phyloP scores from a whole-genome alignment of 2,329 filamentous ascomycete species.

The Curvularia sp. region DNA sequence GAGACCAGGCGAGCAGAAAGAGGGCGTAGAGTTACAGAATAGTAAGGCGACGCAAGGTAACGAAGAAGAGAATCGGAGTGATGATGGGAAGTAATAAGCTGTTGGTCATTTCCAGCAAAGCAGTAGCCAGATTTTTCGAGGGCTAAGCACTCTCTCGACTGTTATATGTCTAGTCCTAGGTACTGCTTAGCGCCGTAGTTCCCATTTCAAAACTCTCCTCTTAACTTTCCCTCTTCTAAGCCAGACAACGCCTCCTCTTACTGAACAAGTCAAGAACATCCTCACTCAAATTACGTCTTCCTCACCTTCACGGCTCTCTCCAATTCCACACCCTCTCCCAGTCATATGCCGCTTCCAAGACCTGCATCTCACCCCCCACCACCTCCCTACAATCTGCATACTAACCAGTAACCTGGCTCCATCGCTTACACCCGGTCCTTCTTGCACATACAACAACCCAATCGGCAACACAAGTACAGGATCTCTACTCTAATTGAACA shows the following conservation, averaged over 20 bases:
- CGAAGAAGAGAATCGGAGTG: not conserved
- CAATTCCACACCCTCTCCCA: conserved; percentile 59
- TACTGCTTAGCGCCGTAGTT: not conserved
- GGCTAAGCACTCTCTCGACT: not conserved
- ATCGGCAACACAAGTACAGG: conserved; percentile 63
- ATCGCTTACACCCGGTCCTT: conserved; percentile 44
- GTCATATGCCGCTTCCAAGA: conserved; percentile 56
- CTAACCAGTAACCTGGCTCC: conserved; percentile 57
- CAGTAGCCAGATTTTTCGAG: not conserved
- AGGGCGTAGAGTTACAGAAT: not conserved
- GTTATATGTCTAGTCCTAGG: not conserved
- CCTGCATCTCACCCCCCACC: conserved; percentile 60
- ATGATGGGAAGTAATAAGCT: not conserved
- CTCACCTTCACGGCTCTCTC: conserved; percentile 40
- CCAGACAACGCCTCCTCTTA: not conserved
- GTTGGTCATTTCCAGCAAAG: not conserved
- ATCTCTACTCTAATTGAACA: conserved; percentile 66
- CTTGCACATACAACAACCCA: conserved; percentile 55
- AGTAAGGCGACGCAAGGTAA: not conserved
- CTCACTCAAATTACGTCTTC: not conserved
- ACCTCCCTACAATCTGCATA: conserved; percentile 63
- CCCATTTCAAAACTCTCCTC: not conserved
- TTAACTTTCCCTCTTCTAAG: not conserved
- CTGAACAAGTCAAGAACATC: not conserved
- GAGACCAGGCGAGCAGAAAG: conserved; percentile 29